These are phyloP conservation scores for Hygrophoropsis aurantiaca DNA, from an alignment of 768 basidiomycete species.

Conservation along the genomic window DNA sequence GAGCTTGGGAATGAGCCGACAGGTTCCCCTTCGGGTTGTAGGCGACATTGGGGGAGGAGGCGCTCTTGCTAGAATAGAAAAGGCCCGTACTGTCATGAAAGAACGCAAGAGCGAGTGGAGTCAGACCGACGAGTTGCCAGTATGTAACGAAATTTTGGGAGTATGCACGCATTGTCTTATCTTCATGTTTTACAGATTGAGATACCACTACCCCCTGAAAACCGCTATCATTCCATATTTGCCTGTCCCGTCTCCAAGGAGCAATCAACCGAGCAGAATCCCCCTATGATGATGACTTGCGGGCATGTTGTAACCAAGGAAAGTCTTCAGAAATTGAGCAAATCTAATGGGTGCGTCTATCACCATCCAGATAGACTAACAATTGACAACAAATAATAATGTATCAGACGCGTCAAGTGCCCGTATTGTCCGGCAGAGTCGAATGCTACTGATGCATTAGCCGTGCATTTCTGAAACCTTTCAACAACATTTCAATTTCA, in stretches of 20 bases:
- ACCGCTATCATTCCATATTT: slow-evolving; percentile 96
- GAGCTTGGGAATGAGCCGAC: slow-evolving; percentile 82
- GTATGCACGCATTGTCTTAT: slow-evolving; percentile 11
- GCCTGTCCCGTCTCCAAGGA: slow-evolving; percentile 98
- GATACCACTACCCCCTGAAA: slow-evolving; percentile 81
- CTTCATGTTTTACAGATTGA: slow-evolving; percentile 66
- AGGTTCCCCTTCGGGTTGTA: slow-evolving; percentile 84
- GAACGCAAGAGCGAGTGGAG: slow-evolving; percentile 93
- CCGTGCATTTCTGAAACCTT: slow-evolving; percentile 58
- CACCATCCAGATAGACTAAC: slow-evolving; percentile 8
- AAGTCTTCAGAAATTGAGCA: slow-evolving; percentile 85
- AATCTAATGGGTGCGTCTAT: slow-evolving; percentile 72
- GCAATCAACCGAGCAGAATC: slow-evolving; percentile 89
- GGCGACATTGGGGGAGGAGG: slow-evolving; percentile 93
- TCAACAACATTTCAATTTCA: background rate
- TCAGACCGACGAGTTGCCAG: slow-evolving; percentile 86
- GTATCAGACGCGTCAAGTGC: slow-evolving; percentile 83
- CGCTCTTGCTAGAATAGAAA: slow-evolving; percentile 89
- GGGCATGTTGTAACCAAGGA: slow-evolving; percentile 96
- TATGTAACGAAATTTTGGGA: slow-evolving; percentile 26
- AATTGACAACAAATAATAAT: slow-evolving; percentile 7
- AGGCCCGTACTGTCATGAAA: slow-evolving; percentile 90
- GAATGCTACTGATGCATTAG: slow-evolving; percentile 49
- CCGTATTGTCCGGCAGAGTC: slow-evolving; percentile 94
- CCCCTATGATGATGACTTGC: slow-evolving; percentile 97